phyloP scores from a whole-genome alignment of 1,284 basidiomycete genomes.

The Sphaerobolus stellatus region DNA sequence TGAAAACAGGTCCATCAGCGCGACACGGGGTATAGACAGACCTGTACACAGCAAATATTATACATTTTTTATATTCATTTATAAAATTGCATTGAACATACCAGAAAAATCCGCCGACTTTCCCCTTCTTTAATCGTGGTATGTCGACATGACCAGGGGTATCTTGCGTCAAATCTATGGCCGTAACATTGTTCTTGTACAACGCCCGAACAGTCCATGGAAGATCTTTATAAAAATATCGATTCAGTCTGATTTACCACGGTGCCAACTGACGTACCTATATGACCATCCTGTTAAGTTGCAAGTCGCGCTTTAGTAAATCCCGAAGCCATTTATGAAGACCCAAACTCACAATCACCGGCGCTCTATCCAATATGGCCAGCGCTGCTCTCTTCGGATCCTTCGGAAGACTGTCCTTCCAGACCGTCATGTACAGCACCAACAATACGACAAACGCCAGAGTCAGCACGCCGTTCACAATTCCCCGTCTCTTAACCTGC shows the following conservation, averaged over 20 bases:
- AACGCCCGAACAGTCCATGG: slow-evolving; percentile 59
- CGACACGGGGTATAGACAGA: slow-evolving; percentile 66
- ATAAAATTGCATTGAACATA: slow-evolving; percentile 32
- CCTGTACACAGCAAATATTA: slow-evolving; percentile 39
- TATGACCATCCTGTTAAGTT: slow-evolving; percentile 65
- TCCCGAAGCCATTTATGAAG: too few relatives aligned
- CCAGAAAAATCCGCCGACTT: slow-evolving; percentile 91
- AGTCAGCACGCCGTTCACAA: slow-evolving; percentile 9
- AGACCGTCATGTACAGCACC: slow-evolving; percentile 12
- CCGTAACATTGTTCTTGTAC: slow-evolving; percentile 74
- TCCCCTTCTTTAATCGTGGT: slow-evolving; percentile 73
- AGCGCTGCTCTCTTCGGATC: slow-evolving; percentile 61
- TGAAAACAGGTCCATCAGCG: slow-evolving; percentile 63
- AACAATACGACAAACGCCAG: slow-evolving; percentile 14
- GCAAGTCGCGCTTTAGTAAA: too few relatives aligned
- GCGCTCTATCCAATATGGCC: slow-evolving; percentile 56
- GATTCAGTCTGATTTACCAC: neutral
- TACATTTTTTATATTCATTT: neutral
- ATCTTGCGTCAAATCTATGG: slow-evolving; percentile 59
- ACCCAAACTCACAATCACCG: slow-evolving; percentile 59
- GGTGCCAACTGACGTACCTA: slow-evolving; percentile 44
- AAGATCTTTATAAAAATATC: slow-evolving; percentile 50
- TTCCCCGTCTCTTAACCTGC: neutral
- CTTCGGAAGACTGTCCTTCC: slow-evolving; percentile 42
- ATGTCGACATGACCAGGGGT: slow-evolving; percentile 82